Evolutionary conservation across 2,329 filamentous ascomycete species (phyloP).

Genomic region (Botrytis pseudocinerea): DNA sequence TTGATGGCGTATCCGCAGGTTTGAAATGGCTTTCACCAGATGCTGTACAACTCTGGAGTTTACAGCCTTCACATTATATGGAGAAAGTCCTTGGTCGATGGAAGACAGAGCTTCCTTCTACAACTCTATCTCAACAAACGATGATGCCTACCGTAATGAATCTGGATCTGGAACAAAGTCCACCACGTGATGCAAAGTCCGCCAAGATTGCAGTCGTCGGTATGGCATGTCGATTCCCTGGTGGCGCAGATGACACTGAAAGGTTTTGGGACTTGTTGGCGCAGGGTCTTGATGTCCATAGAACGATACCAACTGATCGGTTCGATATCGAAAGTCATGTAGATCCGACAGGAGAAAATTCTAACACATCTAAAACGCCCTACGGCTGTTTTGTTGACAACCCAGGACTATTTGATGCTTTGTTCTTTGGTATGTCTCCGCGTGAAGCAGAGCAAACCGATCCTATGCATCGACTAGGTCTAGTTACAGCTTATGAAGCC

Average conservation of each 20-base stretch:
- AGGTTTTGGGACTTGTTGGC: conserved; percentile 10
- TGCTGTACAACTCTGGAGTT: not conserved
- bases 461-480: conserved; percentile 73
- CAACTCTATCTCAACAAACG: not conserved
- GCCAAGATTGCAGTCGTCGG: conserved; percentile 19
- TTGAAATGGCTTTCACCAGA: not conserved
- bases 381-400: conserved; percentile 72
- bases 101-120: not conserved
- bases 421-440: conserved; percentile 84
- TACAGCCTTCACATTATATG: not conserved
- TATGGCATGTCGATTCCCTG: conserved; percentile 4
- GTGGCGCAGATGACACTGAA: not conserved
- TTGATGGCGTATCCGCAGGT: not conserved
- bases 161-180: not conserved
- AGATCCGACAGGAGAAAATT: conserved; percentile 62
- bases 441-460: conserved; percentile 77
- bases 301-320: conserved; percentile 51
- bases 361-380: conserved; percentile 61
- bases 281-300: conserved; percentile 15
- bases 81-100: not conserved
- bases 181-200: not conserved
- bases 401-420: conserved; percentile 72
- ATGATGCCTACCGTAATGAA: not conserved
- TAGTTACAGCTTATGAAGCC: conserved; percentile 76
- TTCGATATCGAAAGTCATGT: conserved; percentile 70